Evolutionary conservation across 2,329 filamentous ascomycete genomes (phyloP).

Genomic region (Aspergillaceae sp.): DNA sequence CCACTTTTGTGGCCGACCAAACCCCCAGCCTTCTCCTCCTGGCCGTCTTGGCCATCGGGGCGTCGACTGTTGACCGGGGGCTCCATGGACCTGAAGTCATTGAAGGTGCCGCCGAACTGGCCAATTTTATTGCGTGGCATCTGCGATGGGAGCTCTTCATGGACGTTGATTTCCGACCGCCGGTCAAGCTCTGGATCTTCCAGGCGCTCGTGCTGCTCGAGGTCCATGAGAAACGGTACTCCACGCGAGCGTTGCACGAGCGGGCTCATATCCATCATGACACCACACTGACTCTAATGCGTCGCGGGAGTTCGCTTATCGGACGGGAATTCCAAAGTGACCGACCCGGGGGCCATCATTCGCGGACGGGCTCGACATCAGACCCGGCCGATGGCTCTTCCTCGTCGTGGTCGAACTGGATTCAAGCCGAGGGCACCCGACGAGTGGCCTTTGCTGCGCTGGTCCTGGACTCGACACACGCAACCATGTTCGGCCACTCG

Average conservation of each 20-base stretch:
- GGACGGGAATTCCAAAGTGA: constrained; percentile 66
- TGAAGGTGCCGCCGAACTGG: constrained; percentile 68
- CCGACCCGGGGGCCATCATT: constrained; percentile 33
- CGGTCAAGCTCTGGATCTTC: constrained; percentile 93
- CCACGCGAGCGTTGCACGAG: constrained; percentile 83
- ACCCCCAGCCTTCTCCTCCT: constrained; percentile 78
- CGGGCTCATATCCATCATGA: constrained; percentile 94
- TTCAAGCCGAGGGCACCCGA: constrained; percentile 82
- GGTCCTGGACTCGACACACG: constrained; percentile 89
- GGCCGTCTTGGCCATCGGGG: constrained; percentile 85
- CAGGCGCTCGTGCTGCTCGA: constrained; percentile 83
- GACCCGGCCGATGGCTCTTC: constrained; percentile 60
- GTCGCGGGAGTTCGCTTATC: constrained; percentile 81
- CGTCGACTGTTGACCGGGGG: constrained; percentile 71
- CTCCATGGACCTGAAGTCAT: constrained; percentile 66
- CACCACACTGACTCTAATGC: constrained; percentile 90
- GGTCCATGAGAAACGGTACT: constrained; percentile 96
- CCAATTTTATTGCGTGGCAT: constrained; percentile 86
- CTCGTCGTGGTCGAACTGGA: constrained; percentile 86
- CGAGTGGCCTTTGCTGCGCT: constrained; percentile 90
- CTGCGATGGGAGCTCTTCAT: constrained; percentile 95
- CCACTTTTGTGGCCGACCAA: constrained; percentile 81
- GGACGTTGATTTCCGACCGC: constrained; percentile 78
- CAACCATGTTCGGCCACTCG: constrained; percentile 95
- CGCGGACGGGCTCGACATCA: constrained; percentile 40